Percentiles rank a stretch among this genome's conserved stretches.
Conservation (phyloP, 139 green algal genomes). For the Tetradesmus obliquus region DNA sequence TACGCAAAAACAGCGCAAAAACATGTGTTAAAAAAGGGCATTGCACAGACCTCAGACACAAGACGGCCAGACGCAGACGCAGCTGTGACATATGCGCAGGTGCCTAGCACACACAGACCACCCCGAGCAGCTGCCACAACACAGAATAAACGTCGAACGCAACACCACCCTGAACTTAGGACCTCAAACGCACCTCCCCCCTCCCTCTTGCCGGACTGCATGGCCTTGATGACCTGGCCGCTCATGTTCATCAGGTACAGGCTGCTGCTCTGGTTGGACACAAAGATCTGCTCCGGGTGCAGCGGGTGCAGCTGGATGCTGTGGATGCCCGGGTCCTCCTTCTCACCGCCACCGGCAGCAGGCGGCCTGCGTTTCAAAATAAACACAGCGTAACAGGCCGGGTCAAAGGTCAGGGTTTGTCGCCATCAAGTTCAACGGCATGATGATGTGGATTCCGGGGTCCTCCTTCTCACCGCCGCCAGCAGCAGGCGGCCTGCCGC, state of each 20-base stretch:
- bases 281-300: conserved; percentile 90
- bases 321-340: conserved; percentile 77
- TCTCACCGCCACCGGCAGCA: conserved; percentile 32
- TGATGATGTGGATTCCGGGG: conserved; percentile 78
- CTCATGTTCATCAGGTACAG: conserved; percentile 92
- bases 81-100: too few species aligned
- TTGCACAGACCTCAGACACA: too few species aligned
- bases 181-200: conserved; percentile 54
- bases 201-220: conserved; percentile 83
- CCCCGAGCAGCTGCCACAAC: too few species aligned
- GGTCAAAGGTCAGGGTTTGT: too few species aligned
- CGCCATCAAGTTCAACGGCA: too few species aligned
- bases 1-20: too few species aligned
- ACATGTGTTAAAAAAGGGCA: too few species aligned
- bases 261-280: conserved; percentile 83
- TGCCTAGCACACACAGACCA: too few species aligned
- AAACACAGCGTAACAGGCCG: too few species aligned
- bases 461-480: conserved; percentile 57
- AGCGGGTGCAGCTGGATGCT: conserved; percentile 80
- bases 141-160: too few species aligned
- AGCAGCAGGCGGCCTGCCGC: conserved; percentile 31
- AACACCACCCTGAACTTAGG: too few species aligned
- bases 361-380: neutral
- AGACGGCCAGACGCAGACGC: too few species aligned
- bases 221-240: conserved; percentile 79